Evolutionary conservation across 305 asterid species (phyloP), one percentile per base, ranked within the genome.

Genomic region (Striga hermonthica): DNA sequence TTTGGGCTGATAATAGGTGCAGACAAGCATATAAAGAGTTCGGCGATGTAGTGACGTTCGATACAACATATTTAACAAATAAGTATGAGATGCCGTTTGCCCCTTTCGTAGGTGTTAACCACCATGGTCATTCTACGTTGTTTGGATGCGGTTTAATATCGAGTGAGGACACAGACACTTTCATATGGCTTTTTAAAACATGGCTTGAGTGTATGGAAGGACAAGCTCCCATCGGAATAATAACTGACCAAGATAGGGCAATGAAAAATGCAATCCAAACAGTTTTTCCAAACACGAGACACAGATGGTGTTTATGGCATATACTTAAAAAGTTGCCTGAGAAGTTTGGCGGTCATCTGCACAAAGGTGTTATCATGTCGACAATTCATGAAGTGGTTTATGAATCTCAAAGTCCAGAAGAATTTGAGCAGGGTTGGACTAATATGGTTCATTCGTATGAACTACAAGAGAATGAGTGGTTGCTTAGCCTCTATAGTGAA

Each of bases 41-140:
- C 28, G 56, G 56, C 7, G 56, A 49, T 49, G 56, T 49, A 15
- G 56, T 49, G 7, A 49, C 56, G 6, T n/a, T 49, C n/a, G 22
- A 49, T 49, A 15, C 56, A 3, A 49, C 56, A 12, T 49, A 49
- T 8, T 12, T 49, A 11, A 49, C 56, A 7, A 49, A 49, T 12
- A 12, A 15, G 8, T 49, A 49, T 49, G 28, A 22, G 8, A 49
- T 49, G 56, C 56, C 22, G 10, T 49, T 49, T 47, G 53, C 14
- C 1, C 53, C 53, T 6, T 47, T 47, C 12, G 14, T 12, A 9
- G 7, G 53, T n/a, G 56, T 49, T 12, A 49, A 49, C 56, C 56
- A 49, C 8, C 56, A 49, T 49, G 28, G 28, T 6, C 56, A 49
- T 4, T 49, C 56, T 0, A 15, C n/a, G 4, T 6, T 49, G 22